These are phyloP conservation scores for Diaporthe destruens DNA, from an alignment of 2,329 filamentous ascomycete species.

Conservation along the genomic window DNA sequence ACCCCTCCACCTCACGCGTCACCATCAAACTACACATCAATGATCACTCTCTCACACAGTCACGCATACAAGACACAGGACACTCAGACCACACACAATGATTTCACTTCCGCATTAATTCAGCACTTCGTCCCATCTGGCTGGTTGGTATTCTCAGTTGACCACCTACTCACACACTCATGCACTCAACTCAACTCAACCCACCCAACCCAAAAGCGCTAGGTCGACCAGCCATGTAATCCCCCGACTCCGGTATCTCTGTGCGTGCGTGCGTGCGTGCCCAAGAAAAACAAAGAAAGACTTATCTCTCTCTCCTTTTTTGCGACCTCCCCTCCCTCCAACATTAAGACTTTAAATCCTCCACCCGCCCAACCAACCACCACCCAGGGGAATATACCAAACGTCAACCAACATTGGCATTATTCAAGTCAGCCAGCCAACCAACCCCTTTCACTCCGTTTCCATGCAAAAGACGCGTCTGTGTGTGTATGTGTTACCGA, in stretches of 20 bases:
- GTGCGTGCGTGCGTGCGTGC: not conserved
- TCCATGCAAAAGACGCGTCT: constrained; percentile 23
- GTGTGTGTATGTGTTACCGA: not conserved
- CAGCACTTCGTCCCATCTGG: not conserved
- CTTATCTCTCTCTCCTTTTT: not conserved
- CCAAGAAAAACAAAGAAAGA: not conserved
- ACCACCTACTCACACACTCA: no score
- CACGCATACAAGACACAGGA: not conserved
- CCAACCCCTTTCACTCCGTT: constrained; percentile 17
- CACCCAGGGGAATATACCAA: not conserved
- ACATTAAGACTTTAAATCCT: constrained; percentile 4
- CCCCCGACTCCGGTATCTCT: constrained; percentile 15
- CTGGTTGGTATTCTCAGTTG: constrained; percentile 11
- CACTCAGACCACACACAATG: not conserved
- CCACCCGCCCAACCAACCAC: not conserved
- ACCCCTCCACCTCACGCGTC: no score
- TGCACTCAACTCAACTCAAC: not conserved
- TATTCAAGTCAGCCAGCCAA: constrained; percentile 1
- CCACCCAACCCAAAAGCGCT: not conserved
- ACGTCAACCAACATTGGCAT: constrained; percentile 26
- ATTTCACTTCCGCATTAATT: constrained; percentile 21
- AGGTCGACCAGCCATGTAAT: not conserved
- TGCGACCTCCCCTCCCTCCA: not conserved
- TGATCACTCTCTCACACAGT: not conserved
- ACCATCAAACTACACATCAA: no score